Evolutionary conservation across 1,284 basidiomycete genomes (phyloP), one percentile per base, ranked within the genome.

Genomic region (Ganoderma lingzhi): DNA sequence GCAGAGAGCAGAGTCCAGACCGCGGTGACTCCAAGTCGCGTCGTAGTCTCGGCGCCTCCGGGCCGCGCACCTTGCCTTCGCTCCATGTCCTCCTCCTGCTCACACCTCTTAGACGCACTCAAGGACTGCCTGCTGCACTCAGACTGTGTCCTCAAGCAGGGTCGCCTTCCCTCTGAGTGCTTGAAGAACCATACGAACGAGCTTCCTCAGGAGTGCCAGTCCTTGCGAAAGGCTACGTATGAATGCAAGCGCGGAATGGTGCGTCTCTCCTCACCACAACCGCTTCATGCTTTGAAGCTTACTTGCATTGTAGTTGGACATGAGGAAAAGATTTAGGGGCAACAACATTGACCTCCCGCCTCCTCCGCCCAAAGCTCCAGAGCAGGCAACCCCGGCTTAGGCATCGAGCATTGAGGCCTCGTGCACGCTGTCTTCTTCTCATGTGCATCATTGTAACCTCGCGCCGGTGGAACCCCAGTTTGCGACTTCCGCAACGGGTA

Each of bases 201-300:
- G 73, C 83, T 96, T 42, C 94, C 94, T 8, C 88, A 92, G 74
- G 85, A 91, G 74, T 96, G 94, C 78, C 87, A 88, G 76, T 86
- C 88, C 28, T 80, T 96, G 65, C 85, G 94, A 63, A 89, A 88
- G 77, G 93, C 94, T 5, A 91, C 92, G 2, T 95, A 93, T 75
- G 93, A 96, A 75, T 96, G 94, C 82, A 96, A 96, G 80, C 86
- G 94, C 70, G 93, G 92, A 51, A 93, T 96, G 92, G 94, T 95
- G 68, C 70, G 91, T 84, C 32, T 63, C n/a, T 62, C 74, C 37
- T 51, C 15, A 6, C 44, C 5, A 28, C 17, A 12, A 12, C 15
- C 8, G 4, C 6, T 28, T 10, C 12, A 6, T 3, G 12, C 51
- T 23, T 45, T 42, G 10, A 42, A 42, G 32, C 41, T 35, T 37